A percentile compares a stretch with the other conserved stretches of the same genome.
Conservation (phyloP, 2,329 filamentous ascomycete genomes). For the Talaromyces islandicus region DNA sequence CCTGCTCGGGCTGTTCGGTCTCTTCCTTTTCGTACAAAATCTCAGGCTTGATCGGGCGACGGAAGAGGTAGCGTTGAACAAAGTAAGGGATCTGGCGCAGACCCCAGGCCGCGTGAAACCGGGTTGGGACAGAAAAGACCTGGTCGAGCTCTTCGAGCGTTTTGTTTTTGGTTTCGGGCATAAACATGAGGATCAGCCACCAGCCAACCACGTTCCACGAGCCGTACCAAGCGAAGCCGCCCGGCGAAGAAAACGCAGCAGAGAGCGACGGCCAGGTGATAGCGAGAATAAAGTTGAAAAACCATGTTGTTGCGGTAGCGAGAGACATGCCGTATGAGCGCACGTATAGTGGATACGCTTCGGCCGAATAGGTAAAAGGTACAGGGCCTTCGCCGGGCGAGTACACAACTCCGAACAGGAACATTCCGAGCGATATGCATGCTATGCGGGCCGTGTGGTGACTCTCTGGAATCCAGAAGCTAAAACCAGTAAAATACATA, state of each 20-base stretch:
- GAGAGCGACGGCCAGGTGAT: slow-evolving; percentile 50
- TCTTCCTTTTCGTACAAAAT: slow-evolving; percentile 32
- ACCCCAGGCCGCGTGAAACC: slow-evolving; percentile 35
- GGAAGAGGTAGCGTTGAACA: slow-evolving; percentile 28
- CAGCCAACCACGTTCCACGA: slow-evolving; percentile 39
- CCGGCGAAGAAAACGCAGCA: slow-evolving; percentile 43
- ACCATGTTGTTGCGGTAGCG: slow-evolving; percentile 57
- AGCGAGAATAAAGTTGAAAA: slow-evolving; percentile 50
- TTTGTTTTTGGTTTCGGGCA: slow-evolving; percentile 37
- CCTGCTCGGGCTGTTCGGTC: neutral
- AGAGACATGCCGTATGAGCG: slow-evolving; percentile 58
- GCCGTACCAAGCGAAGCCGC: slow-evolving; percentile 49
- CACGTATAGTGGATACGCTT: slow-evolving; percentile 60
- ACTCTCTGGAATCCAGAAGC: slow-evolving; percentile 44
- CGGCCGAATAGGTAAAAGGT: slow-evolving; percentile 62
- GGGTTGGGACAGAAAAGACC: slow-evolving; percentile 49
- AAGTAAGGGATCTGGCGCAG: slow-evolving; percentile 33
- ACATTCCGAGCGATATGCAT: slow-evolving; percentile 39
- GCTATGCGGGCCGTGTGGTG: slow-evolving; percentile 30
- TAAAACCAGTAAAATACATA: slow-evolving; percentile 49
- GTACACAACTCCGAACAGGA: slow-evolving; percentile 40
- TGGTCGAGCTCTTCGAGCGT: slow-evolving; percentile 46
- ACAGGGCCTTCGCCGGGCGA: slow-evolving; percentile 59
- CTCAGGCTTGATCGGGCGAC: slow-evolving; percentile 26
- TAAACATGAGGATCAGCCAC: slow-evolving; percentile 39